Evolutionary conservation across 306 rosid species (phyloP).

Genomic region (Trichosanthes truncata): DNA sequence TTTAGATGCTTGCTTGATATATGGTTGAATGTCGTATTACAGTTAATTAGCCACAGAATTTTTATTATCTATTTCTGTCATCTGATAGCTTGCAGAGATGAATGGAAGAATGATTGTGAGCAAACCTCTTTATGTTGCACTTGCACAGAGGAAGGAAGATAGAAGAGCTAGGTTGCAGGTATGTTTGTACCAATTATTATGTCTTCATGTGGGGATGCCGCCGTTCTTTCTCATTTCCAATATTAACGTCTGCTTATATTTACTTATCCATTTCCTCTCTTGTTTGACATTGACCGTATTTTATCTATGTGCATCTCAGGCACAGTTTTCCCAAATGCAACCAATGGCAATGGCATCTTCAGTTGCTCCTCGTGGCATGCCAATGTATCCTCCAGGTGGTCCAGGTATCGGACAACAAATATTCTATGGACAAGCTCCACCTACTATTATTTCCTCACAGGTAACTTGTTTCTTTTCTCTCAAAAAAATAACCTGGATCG

Average conservation of each 20-base stretch:
- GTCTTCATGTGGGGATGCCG: neutral
- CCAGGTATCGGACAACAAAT: constrained; percentile 95
- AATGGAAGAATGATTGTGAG: constrained; percentile 17
- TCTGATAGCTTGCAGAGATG: constrained; percentile 16
- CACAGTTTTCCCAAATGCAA: constrained; percentile 92
- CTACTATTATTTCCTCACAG: constrained; percentile 97
- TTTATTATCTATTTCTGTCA: neutral
- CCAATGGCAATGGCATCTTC: constrained; percentile 80
- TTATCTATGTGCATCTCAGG: constrained; percentile 27
- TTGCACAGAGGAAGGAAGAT: constrained; percentile 20
- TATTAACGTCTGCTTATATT: neutral
- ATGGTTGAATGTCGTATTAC: no score
- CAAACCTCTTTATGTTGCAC: constrained; percentile 21
- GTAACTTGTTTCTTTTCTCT: constrained; percentile 22
- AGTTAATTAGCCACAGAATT: neutral
- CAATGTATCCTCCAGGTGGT: constrained; percentile 93
- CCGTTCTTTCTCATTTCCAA: neutral
- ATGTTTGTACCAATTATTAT: neutral
- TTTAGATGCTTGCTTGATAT: neutral
- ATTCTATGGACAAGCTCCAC: constrained; percentile 96
- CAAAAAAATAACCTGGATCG: neutral
- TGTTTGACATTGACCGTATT: neutral
- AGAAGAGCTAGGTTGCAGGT: constrained; percentile 14
- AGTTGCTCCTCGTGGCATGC: constrained; percentile 85
- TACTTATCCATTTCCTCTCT: neutral